Percentiles rank a stretch among this genome's conserved stretches.
Conservation (phyloP, 495 filamentous ascomycete genomes). For the Evernia prunastri region DNA sequence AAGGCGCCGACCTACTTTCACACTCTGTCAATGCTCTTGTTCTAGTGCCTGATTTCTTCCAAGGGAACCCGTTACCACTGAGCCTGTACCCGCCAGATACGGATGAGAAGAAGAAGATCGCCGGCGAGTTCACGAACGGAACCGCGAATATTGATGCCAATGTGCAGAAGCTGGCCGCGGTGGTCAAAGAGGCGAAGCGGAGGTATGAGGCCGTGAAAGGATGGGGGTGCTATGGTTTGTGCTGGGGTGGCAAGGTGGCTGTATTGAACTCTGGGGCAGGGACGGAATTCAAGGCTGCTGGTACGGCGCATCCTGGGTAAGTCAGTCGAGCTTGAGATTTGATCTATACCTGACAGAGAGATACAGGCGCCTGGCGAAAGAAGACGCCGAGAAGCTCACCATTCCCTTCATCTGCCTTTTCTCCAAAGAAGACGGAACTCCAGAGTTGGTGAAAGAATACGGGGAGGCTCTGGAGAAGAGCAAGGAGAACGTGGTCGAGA, state of each 20-base stretch:
- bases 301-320: constrained; percentile 46
- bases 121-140: constrained; percentile 30
- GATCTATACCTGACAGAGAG: neutral
- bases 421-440: constrained; percentile 46
- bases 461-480: constrained; percentile 28
- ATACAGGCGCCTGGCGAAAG: constrained; percentile 34
- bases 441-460: constrained; percentile 29
- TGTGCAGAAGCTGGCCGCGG: constrained; percentile 16
- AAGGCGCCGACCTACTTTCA: constrained; percentile 51
- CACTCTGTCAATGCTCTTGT: constrained; percentile 34
- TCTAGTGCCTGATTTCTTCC: constrained; percentile 44
- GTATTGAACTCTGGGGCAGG: constrained; percentile 13
- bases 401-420: constrained; percentile 51
- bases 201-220: constrained; percentile 33
- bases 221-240: constrained; percentile 43
- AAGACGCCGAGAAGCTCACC: constrained; percentile 40
- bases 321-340: neutral
- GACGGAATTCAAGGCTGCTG: constrained; percentile 42
- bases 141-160: constrained; percentile 26
- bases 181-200: constrained; percentile 26
- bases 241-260: constrained; percentile 45
- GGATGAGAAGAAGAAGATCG: constrained; percentile 37
- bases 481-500: constrained; percentile 41
- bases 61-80: constrained; percentile 32
- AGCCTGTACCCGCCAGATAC: constrained; percentile 38